phyloP scores from a whole-genome alignment of 208 protist species.

The Leishmania lainsoni region DNA sequence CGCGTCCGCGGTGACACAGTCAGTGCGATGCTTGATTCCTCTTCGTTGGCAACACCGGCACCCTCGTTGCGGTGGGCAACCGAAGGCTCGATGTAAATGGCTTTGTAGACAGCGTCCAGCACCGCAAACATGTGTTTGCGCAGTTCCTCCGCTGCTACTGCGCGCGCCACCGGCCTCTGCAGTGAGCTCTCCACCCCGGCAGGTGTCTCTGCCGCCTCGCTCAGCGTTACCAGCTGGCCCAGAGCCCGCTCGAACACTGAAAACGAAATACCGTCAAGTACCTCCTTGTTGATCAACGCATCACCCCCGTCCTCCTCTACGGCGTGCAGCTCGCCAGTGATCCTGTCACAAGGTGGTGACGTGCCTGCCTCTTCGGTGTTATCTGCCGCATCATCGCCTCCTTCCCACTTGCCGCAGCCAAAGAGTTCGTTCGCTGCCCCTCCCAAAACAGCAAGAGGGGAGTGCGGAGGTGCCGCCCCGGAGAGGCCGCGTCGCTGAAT shows the following conservation, averaged over 20 bases:
- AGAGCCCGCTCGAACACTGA: slow-evolving; percentile 47
- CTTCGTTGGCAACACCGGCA: neutral
- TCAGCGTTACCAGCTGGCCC: slow-evolving; percentile 43
- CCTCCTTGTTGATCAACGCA: neutral
- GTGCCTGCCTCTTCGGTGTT: neutral
- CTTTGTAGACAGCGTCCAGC: slow-evolving; percentile 41
- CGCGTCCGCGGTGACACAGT: slow-evolving; percentile 35
- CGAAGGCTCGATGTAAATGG: slow-evolving; percentile 35
- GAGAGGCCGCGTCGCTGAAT: neutral
- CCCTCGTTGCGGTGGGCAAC: slow-evolving; percentile 12
- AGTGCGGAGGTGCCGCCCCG: neutral
- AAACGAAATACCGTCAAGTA: slow-evolving; percentile 34
- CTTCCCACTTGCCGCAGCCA: neutral
- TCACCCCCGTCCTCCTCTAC: slow-evolving; percentile 1
- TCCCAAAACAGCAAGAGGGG: neutral
- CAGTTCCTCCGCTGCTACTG: slow-evolving; percentile 33
- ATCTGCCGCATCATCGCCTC: neutral
- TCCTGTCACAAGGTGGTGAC: neutral
- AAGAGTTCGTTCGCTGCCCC: neutral
- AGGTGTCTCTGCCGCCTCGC: slow-evolving; percentile 32
- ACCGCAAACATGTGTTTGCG: slow-evolving; percentile 43
- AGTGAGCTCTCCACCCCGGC: slow-evolving; percentile 27
- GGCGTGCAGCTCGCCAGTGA: neutral
- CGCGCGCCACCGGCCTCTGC: slow-evolving; percentile 19
- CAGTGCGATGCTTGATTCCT: neutral